Evolutionary conservation across 805 yeast species (phyloP).

Genomic region (Candida vaughaniae): DNA sequence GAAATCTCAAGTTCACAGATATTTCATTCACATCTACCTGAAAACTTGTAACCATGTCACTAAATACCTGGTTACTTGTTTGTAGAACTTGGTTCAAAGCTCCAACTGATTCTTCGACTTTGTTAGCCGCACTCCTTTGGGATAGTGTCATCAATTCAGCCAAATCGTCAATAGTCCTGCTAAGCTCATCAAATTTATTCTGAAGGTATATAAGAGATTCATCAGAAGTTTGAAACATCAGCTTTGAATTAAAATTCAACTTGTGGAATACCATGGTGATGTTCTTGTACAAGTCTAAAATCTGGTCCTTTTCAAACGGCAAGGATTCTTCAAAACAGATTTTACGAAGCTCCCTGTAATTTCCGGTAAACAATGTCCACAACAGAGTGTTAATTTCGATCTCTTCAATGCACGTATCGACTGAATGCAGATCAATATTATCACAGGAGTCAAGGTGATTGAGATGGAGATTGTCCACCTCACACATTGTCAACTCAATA

Average conservation of each 20-base stretch:
- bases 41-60: too few species aligned
- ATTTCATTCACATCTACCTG: constrained; percentile 9
- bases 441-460: constrained; percentile 32
- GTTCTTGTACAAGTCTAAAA: constrained; percentile 45
- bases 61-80: background rate
- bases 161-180: background rate
- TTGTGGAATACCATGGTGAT: constrained; percentile 33
- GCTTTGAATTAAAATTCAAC: constrained; percentile 3
- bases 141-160: background rate
- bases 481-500: constrained; percentile 51
- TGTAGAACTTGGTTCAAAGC: background rate
- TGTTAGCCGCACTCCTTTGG: background rate
- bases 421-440: constrained; percentile 11
- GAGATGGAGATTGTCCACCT: constrained; percentile 48
- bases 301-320: constrained; percentile 53
- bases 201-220: constrained; percentile 9
- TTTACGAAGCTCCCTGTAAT: constrained; percentile 52
- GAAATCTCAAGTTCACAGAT: constrained; percentile 12
- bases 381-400: constrained; percentile 52
- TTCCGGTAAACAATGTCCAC: constrained; percentile 75
- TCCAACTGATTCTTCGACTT: background rate
- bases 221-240: constrained; percentile 4
- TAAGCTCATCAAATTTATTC: constrained; percentile 14
- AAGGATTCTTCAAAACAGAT: constrained; percentile 53
- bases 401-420: constrained; percentile 36